Evolutionary conservation across 768 basidiomycete genomes (phyloP), one percentile per base, ranked within the genome.

Genomic region (Neoboletus subvelutipes): DNA sequence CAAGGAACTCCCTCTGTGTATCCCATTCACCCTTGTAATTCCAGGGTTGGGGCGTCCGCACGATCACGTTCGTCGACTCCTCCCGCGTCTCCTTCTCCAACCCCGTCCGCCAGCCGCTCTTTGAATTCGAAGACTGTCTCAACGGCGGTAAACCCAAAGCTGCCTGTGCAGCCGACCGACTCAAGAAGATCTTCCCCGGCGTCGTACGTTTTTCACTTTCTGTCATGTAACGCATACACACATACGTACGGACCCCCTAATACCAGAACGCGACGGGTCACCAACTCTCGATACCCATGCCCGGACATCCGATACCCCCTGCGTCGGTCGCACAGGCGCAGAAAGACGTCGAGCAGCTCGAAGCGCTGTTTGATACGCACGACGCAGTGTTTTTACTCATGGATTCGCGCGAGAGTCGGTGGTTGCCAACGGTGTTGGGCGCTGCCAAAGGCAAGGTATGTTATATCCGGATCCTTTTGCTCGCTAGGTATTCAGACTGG

Each of bases 321-420:
- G 73, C 76, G 0, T 80, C 78, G 0, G 69, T 86, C 5, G 79
- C 78, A 3, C 81, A 86, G 63, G 78, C 83, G 0, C 80, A 83
- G 66, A 77, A 78, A n/a, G 87, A 93, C 60, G 85, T 98, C 1
- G 73, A 74, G 33, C 76, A 78, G 63, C 80, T 99, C 10, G 93
- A 95, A 64, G 70, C 78, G 26, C 81, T 98, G 17, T 80, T 98
- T 55, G 86, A 90, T 31, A 77, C 79, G 18, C 96, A 99, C 66
- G 97, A 99, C 66, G 95, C 80, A 0, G 79, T 98, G 4, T 98
- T 94, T 72, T 77, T 98, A 33, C 78, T 98, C 24, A 98, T 98
- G 97, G 97, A 98, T 69, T 98, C 94, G n/a, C 78, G 96, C 36
- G 97, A 99, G 73, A 94, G 92, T 63, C 76, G 97, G 45, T 99